These are phyloP conservation scores for Stachybotrys chartarum DNA, from an alignment of 2,329 filamentous ascomycete genomes.

Conservation along the genomic window DNA sequence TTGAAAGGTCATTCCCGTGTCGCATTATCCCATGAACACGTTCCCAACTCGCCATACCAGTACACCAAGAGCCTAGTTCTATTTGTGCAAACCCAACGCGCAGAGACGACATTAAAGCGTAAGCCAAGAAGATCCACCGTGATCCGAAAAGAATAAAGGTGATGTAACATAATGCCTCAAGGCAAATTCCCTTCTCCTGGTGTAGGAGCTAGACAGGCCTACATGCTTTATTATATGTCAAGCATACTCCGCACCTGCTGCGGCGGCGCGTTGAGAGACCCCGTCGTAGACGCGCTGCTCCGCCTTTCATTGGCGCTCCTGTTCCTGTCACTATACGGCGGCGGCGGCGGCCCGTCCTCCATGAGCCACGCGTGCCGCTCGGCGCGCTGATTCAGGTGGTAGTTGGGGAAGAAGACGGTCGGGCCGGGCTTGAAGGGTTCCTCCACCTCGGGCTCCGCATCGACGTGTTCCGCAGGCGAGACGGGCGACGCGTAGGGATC, in stretches of 20 bases:
- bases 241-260: conserved; percentile 52
- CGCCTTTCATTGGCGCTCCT: conserved; percentile 27
- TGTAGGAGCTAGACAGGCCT: too few relatives aligned
- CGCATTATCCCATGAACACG: too few relatives aligned
- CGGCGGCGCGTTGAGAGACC: conserved; percentile 37
- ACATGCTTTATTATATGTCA: conserved; percentile 36
- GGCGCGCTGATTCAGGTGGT: conserved; percentile 19
- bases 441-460: conserved; percentile 29
- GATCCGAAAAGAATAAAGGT: too few relatives aligned
- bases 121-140: too few relatives aligned
- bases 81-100: too few relatives aligned
- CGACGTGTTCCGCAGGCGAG: conserved; percentile 16
- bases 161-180: too few relatives aligned
- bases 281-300: conserved; percentile 36
- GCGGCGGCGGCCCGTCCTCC: conserved; percentile 35
- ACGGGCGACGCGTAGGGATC: not conserved
- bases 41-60: too few relatives aligned
- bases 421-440: conserved; percentile 35
- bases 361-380: conserved; percentile 31
- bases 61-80: too few relatives aligned
- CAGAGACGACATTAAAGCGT: too few relatives aligned
- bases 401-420: conserved; percentile 41
- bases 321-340: conserved; percentile 26
- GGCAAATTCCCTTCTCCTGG: too few relatives aligned
- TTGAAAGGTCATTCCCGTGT: too few relatives aligned